A percentile compares a stretch with the other conserved stretches of the same genome.
phyloP scores from a whole-genome alignment of 163 green algal genomes.

The Chlamydomonas reinhardtii region DNA sequence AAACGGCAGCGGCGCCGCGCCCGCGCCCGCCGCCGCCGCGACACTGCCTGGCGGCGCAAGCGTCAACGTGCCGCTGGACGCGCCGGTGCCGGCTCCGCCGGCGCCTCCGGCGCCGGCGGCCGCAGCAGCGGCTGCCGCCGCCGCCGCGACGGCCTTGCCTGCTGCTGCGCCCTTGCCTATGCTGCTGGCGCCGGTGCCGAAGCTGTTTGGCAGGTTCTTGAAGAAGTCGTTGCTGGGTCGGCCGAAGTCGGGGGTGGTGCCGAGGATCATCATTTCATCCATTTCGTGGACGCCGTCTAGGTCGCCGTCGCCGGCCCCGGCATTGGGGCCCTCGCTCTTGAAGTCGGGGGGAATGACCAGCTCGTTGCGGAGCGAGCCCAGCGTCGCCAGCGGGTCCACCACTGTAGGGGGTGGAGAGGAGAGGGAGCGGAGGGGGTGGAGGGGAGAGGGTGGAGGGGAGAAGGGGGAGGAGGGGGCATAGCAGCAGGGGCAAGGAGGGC shows the following conservation, averaged over 20 bases:
- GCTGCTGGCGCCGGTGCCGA: not conserved
- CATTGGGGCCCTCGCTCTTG: not conserved
- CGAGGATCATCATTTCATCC: constrained; percentile 68
- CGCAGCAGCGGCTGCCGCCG: too few relatives aligned
- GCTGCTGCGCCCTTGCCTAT: not conserved
- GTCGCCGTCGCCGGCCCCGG: not conserved
- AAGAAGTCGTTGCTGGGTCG: not conserved
- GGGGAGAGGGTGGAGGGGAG: not conserved
- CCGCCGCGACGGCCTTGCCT: too few relatives aligned
- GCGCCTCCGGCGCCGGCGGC: not conserved
- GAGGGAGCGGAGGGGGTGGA: not conserved
- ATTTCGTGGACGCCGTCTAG: constrained; percentile 56
- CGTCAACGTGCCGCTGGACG: not conserved
- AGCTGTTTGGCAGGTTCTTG: not conserved
- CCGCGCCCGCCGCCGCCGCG: not conserved
- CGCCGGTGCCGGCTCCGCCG: not conserved
- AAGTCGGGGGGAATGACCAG: constrained; percentile 70
- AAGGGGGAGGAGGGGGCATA: too few relatives aligned
- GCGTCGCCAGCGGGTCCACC: constrained; percentile 62
- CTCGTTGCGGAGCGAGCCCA: constrained; percentile 72
- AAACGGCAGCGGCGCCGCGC: not conserved
- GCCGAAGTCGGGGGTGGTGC: constrained; percentile 67
- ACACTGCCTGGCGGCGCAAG: too few relatives aligned
- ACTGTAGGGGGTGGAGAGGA: not conserved
- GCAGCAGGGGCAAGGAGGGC: too few relatives aligned